Evolutionary conservation across 306 rosid genomes (phyloP), one percentile per base, ranked within the genome.

Genomic region (Dicorynia guianensis): DNA sequence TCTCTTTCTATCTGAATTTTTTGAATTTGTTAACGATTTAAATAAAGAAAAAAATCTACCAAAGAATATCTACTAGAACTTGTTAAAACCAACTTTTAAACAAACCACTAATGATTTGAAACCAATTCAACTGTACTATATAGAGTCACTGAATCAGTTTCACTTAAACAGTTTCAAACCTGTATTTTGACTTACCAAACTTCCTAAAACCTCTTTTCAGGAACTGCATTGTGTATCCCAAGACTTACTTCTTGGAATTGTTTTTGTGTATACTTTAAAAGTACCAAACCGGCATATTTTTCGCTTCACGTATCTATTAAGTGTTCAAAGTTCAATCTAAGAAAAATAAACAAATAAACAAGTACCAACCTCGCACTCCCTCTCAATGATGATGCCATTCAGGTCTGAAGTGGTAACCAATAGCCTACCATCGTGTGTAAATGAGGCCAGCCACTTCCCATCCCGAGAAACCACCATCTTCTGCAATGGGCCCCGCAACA

Each of bases 391-490:
- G 34, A 87, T 72, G 3, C 79, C 87, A 34, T 84, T 88, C 89
- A 89, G 82, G 66, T 92, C 92, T 13, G 90, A 92, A 17, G 93
- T 90, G 46, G 93, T 85, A 34, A 95, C 98, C 72, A 92, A 83
- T 36, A 95, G 92, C 18, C 87, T 71, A 1, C 98, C 97, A 9
- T 95, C 98, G 11, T 95, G 97, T 0, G 98, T 95, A 70, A 92
- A 95, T 3, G 98, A 86, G 2, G 98, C 98, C 44, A 95, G 89
- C 93, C 94, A 95, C 85, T 92, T 93, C 10, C 98, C 97, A 11
- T 95, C 95, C 0, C 89, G 82, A 2, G 98, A 95, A 5, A 95
- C 92, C 57, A 93, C 96, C 97, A 95, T 90, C 85, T 84, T 89
- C 89, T 95, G 97, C 85, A 95, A 73, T 38, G 96, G 95, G 1